Percentiles rank a stretch among this genome's conserved stretches.
Evolutionary conservation across 2,329 filamentous ascomycete genomes (phyloP).

Genomic region (Cytospora leucostoma): DNA sequence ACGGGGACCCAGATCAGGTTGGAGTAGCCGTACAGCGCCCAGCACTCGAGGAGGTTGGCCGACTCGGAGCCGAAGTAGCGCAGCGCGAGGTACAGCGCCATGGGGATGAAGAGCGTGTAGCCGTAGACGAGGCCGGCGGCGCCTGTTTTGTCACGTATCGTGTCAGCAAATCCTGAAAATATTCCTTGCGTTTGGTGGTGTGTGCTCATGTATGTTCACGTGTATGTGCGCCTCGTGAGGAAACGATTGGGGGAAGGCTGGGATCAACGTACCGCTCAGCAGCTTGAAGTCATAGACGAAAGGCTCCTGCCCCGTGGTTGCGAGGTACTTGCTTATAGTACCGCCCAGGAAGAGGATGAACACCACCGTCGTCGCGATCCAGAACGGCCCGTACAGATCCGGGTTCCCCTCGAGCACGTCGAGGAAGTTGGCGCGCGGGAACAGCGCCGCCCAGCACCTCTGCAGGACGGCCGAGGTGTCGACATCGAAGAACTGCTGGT

Average conservation of each 20-base stretch:
- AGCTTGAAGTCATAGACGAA: conserved; percentile 93
- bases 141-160: conserved; percentile 44
- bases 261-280: conserved; percentile 67
- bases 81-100: conserved; percentile 82
- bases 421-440: conserved; percentile 90
- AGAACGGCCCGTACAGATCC: conserved; percentile 94
- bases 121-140: conserved; percentile 93
- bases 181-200: neutral
- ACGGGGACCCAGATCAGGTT: conserved; percentile 98
- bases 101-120: conserved; percentile 85
- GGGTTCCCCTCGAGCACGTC: conserved; percentile 96
- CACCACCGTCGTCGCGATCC: conserved; percentile 97
- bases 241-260: too few species aligned
- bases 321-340: conserved; percentile 89
- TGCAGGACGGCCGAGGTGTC: conserved; percentile 87
- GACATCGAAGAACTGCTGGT: conserved; percentile 98
- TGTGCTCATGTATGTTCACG: neutral
- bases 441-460: conserved; percentile 86
- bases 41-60: conserved; percentile 92
- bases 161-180: conserved; percentile 6
- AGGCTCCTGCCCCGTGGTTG: conserved; percentile 64
- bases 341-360: conserved; percentile 94
- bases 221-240: neutral
- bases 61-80: conserved; percentile 95
- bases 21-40: conserved; percentile 92